Conservation (phyloP, 2,329 filamentous ascomycete species). For the Fusarium floridanum region DNA sequence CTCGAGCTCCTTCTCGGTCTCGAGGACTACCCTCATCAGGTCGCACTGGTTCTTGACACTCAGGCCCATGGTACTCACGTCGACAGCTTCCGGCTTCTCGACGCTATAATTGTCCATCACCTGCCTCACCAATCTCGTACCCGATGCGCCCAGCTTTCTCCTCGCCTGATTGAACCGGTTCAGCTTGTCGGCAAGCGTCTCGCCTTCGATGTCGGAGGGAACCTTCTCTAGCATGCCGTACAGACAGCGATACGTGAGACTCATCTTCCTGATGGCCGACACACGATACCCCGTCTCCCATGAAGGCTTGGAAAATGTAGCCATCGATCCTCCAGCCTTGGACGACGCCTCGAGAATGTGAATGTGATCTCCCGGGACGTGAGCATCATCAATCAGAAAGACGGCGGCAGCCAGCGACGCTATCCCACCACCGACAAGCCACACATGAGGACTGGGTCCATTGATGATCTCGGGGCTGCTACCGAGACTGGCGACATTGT, state of each 20-base stretch:
- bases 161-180: constrained; percentile 41
- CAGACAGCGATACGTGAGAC: constrained; percentile 43
- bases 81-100: constrained; percentile 42
- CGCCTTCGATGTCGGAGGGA: constrained; percentile 35
- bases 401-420: constrained; percentile 44
- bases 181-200: constrained; percentile 43
- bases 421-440: constrained; percentile 47
- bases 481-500: constrained; percentile 22
- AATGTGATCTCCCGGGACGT: constrained; percentile 42
- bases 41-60: constrained; percentile 48
- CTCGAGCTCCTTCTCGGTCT: constrained; percentile 44
- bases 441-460: constrained; percentile 36
- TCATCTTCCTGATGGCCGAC: constrained; percentile 45
- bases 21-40: constrained; percentile 45
- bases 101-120: constrained; percentile 26
- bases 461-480: constrained; percentile 31
- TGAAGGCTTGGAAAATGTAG: constrained; percentile 35
- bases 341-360: constrained; percentile 45
- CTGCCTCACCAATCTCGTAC: constrained; percentile 43
- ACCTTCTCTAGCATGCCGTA: constrained; percentile 45
- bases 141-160: constrained; percentile 42
- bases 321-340: constrained; percentile 43
- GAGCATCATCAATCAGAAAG: constrained; percentile 44
- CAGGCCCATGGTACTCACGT: constrained; percentile 45
- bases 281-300: constrained; percentile 45